Base-by-base conservation (phyloP, 2,329 filamentous ascomycete species). In the Bretziella fagacearum region DNA sequence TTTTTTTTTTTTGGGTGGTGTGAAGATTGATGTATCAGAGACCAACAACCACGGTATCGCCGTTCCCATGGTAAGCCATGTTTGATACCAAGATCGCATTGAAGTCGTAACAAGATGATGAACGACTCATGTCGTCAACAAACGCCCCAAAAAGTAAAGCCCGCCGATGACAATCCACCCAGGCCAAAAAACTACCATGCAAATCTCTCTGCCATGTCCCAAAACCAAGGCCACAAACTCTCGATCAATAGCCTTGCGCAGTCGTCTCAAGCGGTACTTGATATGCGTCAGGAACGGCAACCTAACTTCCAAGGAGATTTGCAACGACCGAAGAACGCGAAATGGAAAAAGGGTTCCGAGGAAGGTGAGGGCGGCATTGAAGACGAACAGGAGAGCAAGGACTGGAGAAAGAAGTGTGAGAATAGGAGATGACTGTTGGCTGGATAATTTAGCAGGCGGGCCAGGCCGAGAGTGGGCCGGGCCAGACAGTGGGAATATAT, bases 101-200 rank as follows among this genome's bases (percentile, higher is more conserved):
- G n/a, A n/a, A n/a, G n/a, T n/a, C n/a, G n/a, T n/a, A n/a, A n/a
- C n/a, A n/a, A n/a, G n/a, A n/a, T n/a, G n/a, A n/a, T n/a, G n/a
- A n/a, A n/a, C n/a, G n/a, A n/a, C n/a, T 17, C 30, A 33, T 3
- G 8, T 30, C 6, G 13, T 30, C n/a, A 13, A 13, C 7, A 30
- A 4, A n/a, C 6, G 18, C 30, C 30, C n/a, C 17, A 33, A 15
- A 17, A 33, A 33, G 6, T 17, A 13, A 15, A 13, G 30, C 7
- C 15, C 56, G 2, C 55, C 66, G 25, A 75, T 50, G 23, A 74
- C 51, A 50, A 65, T 59, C 71, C 72, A 75, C 0, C 72, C 72
- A 0, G 72, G 72, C 72, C 71, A 76, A 53, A 76, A 70, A 52
- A 74, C 51, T 50, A 73, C 39, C 26, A 74, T 56, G 51, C 68